Conservation (phyloP, 1,139 yeast species). For the Geotrichum cucujoidarum region DNA sequence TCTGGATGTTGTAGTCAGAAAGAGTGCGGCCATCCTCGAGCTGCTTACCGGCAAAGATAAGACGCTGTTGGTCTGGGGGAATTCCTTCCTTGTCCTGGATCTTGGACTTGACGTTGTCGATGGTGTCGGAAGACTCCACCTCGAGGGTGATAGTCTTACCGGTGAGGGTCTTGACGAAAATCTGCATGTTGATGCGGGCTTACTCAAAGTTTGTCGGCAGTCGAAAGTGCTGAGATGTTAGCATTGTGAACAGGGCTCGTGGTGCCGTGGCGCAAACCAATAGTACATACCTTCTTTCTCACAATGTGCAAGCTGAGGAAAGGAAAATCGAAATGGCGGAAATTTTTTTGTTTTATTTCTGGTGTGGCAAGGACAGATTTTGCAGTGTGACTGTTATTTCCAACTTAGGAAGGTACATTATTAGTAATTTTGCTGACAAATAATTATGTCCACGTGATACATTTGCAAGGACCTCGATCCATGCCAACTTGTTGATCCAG, state of each 20-base stretch:
- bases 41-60: conserved; percentile 99
- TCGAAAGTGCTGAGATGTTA: conserved; percentile 19
- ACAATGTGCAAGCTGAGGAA: conserved; percentile 20
- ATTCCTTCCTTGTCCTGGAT: conserved; percentile 99
- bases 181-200: conserved; percentile 59
- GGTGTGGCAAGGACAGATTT: neutral
- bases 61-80: conserved; percentile 99
- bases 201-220: conserved; percentile 34
- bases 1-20: conserved; percentile 99
- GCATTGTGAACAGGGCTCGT: neutral
- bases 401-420: neutral
- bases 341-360: conserved; percentile 1
- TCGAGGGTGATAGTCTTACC: conserved; percentile 99
- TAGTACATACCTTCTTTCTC: conserved; percentile 26
- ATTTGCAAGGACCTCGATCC: no score
- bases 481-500: no score
- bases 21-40: conserved; percentile 98
- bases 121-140: conserved; percentile 98
- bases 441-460: no score
- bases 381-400: conserved; percentile 13
- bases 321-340: conserved; percentile 14
- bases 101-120: conserved; percentile 98
- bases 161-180: conserved; percentile 97
- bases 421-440: no score
- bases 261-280: neutral